Evolutionary conservation across 2,329 filamentous ascomycete species (phyloP).

Genomic region (Penicillium griseofulvum): DNA sequence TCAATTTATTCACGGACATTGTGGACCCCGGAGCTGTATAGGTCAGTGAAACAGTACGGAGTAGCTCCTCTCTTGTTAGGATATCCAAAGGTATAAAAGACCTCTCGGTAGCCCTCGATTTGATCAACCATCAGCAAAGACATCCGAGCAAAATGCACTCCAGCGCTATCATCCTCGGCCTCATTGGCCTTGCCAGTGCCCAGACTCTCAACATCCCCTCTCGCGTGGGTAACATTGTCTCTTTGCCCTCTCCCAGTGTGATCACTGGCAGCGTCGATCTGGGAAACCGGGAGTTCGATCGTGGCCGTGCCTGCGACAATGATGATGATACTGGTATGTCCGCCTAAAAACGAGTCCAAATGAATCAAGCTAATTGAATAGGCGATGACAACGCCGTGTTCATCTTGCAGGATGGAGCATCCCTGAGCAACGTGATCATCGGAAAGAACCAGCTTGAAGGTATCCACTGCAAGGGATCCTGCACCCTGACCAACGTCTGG

Average conservation of each 20-base stretch:
- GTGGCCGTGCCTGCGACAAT: slow-evolving; percentile 2
- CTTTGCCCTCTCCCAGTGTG: slow-evolving; percentile 7
- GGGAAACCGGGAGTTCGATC: slow-evolving; percentile 7
- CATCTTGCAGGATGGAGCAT: slow-evolving; percentile 43
- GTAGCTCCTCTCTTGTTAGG: not conserved
- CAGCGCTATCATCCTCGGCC: slow-evolving; percentile 4
- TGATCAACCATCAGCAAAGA: not conserved
- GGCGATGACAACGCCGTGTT: slow-evolving; percentile 41
- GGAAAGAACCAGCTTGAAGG: slow-evolving; percentile 48
- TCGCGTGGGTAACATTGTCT: slow-evolving; percentile 4
- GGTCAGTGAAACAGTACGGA: not conserved
- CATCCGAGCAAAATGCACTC: slow-evolving; percentile 10
- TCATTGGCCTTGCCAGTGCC: slow-evolving; percentile 9
- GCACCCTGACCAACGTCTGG: slow-evolving; percentile 49
- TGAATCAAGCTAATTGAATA: not conserved
- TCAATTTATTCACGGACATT: not conserved
- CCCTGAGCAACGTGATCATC: slow-evolving; percentile 50
- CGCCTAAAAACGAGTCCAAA: too few species aligned
- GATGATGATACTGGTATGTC: slow-evolving; percentile 9
- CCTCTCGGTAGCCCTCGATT: not conserved
- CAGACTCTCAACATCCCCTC: slow-evolving; percentile 9
- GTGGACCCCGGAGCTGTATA: not conserved
- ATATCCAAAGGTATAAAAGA: slow-evolving; percentile 4
- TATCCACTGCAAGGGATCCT: slow-evolving; percentile 48
- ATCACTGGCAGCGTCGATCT: slow-evolving; percentile 4